A percentile compares a stretch with the other conserved stretches of the same genome.
Conservation (phyloP, 345 rosid species). For the Dipteronia dyeriana region DNA sequence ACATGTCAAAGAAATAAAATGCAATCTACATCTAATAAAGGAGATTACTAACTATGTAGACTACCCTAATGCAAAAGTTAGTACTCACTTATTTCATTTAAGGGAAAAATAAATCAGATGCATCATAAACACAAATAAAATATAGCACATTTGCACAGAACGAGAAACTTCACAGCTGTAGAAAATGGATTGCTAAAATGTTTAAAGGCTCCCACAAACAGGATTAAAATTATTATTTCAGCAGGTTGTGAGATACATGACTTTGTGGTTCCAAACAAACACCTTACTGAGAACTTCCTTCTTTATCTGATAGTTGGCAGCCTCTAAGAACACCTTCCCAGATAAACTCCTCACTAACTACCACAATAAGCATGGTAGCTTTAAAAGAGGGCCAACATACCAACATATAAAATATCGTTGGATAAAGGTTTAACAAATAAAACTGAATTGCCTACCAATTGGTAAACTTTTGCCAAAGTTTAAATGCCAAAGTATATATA, state of each 20-base stretch:
- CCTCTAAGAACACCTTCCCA: constrained; percentile 67
- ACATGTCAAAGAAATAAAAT: neutral
- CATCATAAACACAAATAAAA: neutral
- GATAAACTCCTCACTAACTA: constrained; percentile 69
- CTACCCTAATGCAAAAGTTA: neutral
- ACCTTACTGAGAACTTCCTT: constrained; percentile 80
- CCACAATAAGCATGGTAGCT: constrained; percentile 22
- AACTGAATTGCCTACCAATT: constrained; percentile 55
- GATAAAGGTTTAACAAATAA: constrained; percentile 10
- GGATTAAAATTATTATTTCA: neutral
- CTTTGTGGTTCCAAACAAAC: constrained; percentile 23
- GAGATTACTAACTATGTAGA: neutral
- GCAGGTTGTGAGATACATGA: neutral
- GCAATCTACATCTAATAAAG: neutral
- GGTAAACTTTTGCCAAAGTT: constrained; percentile 71
- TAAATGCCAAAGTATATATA: too few relatives aligned
- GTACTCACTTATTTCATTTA: neutral
- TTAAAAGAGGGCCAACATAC: constrained; percentile 14
- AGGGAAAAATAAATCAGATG: constrained; percentile 6
- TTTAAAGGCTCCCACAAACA: neutral
- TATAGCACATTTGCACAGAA: neutral
- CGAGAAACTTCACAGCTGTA: neutral
- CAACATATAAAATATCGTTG: constrained; percentile 9
- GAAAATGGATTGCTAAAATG: neutral
- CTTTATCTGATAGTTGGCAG: constrained; percentile 85